phyloP scores from a whole-genome alignment of 2,329 filamentous ascomycete species.

The Cladophialophora chaetospira region DNA sequence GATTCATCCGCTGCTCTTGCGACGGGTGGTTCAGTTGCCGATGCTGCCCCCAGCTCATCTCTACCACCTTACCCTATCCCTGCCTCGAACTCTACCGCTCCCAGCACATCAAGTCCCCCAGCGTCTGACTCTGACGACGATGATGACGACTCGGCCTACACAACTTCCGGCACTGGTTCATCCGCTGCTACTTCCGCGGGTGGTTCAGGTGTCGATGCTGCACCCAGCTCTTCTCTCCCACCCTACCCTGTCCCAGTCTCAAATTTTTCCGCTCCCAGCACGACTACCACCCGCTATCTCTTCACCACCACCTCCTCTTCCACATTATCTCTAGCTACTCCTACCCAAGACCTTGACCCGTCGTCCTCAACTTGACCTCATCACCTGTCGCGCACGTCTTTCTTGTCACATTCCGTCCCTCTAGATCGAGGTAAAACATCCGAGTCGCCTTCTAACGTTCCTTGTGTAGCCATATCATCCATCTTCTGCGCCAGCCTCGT shows the following conservation, averaged over 20 bases:
- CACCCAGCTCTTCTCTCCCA: slow-evolving; percentile 4
- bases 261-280: neutral
- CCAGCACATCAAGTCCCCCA: neutral
- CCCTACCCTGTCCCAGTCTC: no score
- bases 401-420: neutral
- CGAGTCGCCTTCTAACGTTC: slow-evolving; percentile 1
- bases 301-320: neutral
- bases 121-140: neutral
- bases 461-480: neutral
- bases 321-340: neutral
- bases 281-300: neutral
- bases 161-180: slow-evolving; percentile 6
- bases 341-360: neutral
- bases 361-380: neutral
- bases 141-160: neutral
- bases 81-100: neutral
- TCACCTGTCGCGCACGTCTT: neutral
- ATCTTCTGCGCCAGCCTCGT: neutral
- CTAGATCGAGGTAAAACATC: neutral
- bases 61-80: neutral
- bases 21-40: slow-evolving; percentile 15
- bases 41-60: slow-evolving; percentile 2
- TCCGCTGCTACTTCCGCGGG: slow-evolving; percentile 5
- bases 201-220: slow-evolving; percentile 9
- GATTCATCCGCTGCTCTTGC: slow-evolving; percentile 4